Evolutionary conservation across 495 filamentous ascomycete genomes (phyloP).

Genomic region (Podospora comata): DNA sequence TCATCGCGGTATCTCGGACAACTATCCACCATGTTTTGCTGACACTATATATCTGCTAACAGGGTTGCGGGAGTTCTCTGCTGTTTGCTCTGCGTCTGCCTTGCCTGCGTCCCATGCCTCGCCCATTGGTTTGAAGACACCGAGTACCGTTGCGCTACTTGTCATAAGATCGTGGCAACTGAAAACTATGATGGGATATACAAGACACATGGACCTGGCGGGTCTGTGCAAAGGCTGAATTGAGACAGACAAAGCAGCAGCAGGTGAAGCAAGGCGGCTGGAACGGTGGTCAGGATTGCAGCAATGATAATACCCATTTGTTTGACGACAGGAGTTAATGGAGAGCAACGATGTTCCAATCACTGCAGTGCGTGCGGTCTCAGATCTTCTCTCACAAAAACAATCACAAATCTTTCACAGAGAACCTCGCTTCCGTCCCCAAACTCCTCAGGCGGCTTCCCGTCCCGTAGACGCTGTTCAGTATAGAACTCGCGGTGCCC

Average conservation of each 20-base stretch:
- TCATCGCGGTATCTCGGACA: not conserved
- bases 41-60: not conserved
- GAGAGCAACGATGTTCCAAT: not conserved
- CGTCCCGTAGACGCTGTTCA: conserved; percentile 11
- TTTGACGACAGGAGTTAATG: not conserved
- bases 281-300: not conserved
- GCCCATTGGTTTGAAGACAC: conserved; percentile 37
- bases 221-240: conserved; percentile 10
- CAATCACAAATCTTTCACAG: conserved; percentile 36
- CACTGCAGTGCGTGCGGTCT: not conserved
- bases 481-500: conserved; percentile 31
- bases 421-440: conserved; percentile 33
- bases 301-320: not conserved
- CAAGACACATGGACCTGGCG: conserved; percentile 19
- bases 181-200: conserved; percentile 22
- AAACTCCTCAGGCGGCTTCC: conserved; percentile 23
- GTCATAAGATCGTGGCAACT: conserved; percentile 29
- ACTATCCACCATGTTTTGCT: not conserved
- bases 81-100: conserved; percentile 33
- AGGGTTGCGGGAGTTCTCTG: conserved; percentile 31
- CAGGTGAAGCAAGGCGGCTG: not conserved
- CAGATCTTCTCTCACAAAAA: conserved; percentile 24
- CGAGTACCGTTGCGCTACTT: conserved; percentile 29
- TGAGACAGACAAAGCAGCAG: not conserved
- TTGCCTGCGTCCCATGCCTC: conserved; percentile 34